phyloP scores from a whole-genome alignment of 2,329 filamentous ascomycete genomes.

The Didymella keratinophila region DNA sequence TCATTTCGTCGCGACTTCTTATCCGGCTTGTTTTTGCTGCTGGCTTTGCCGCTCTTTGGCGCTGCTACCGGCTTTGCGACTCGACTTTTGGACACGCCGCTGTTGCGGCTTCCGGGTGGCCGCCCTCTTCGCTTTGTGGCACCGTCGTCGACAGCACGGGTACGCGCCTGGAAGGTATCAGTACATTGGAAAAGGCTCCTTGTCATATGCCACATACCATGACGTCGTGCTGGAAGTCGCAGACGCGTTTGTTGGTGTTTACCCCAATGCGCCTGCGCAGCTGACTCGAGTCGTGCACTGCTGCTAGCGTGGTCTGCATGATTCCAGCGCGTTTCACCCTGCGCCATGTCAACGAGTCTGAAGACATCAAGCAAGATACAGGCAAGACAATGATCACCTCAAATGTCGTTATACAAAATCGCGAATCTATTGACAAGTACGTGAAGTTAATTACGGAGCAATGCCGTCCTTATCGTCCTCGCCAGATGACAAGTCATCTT shows the following conservation, averaged over 20 bases:
- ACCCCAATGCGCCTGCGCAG: constrained; percentile 10
- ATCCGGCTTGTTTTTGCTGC: constrained; percentile 24
- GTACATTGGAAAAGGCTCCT: background rate
- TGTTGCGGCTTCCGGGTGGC: constrained; percentile 36
- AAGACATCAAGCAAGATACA: background rate
- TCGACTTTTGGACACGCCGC: constrained; percentile 23
- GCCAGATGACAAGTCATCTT: background rate
- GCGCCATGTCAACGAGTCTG: background rate
- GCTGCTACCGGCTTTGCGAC: constrained; percentile 21
- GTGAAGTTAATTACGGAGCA: background rate
- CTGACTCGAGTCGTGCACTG: background rate
- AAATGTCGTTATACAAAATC: background rate
- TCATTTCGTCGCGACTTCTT: constrained; percentile 23
- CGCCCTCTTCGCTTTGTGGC: constrained; percentile 35
- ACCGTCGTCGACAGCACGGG: constrained; percentile 25
- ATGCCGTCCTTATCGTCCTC: background rate
- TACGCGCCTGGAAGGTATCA: constrained; percentile 37
- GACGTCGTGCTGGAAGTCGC: constrained; percentile 31
- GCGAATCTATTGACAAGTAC: too few relatives aligned
- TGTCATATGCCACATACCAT: constrained; percentile 36
- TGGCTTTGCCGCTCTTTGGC: constrained; percentile 23
- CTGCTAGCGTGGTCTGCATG: background rate
- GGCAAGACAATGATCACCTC: too few relatives aligned
- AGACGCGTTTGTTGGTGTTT: constrained; percentile 29
- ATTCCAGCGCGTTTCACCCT: background rate